Evolutionary conservation across 495 filamentous ascomycete species (phyloP), one percentile per base, ranked within the genome.

Genomic region (Penicillium dipodomyicola): DNA sequence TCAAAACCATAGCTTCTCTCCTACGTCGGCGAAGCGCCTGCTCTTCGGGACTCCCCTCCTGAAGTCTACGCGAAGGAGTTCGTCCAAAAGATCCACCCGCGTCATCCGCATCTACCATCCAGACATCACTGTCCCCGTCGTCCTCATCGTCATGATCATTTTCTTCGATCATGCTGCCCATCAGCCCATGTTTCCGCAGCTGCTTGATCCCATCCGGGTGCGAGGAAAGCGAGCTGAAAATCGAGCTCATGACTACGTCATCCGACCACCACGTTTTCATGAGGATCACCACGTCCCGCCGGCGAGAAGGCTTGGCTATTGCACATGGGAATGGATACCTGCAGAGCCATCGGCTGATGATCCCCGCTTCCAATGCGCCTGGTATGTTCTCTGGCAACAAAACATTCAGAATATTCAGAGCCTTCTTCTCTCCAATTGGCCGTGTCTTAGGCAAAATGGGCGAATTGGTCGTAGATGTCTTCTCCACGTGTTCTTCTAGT

Each of bases 1-100:
- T 79, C 47, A 81, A 55, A 5, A 83, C 80, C 74, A 82, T 81
- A 14, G 80, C 80, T 69, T 83, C 80, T 62, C 80, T 72, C 57
- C 79, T 72, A 12, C 77, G 70, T 41, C 80, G 66, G 10, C 80
- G 64, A 50, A 81, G 64, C 17, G 73, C 72, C 60, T 80, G 80
- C 48, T 83, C 80, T 58, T 80, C 76, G 1, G 62, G 54, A 46
- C 71, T 82, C 29, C 79, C 74, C 35, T 81, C 75, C 32, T 64
- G 72, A 4, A 71, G 56, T 33, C 78, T 66, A 47, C 71, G 65
- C n/a, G 73, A 68, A 7, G 70, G 55, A 35, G 57, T 43, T 52
- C 58, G 61, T 11, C 58, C 63, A 17, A 47, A 52, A 3, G 64
- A 57, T 0, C 77, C 74, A 19, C 73, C 76, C 4, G 76, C 77